Percentiles rank a stretch among this genome's conserved stretches.
phyloP scores from a whole-genome alignment of 2,329 filamentous ascomycete species.

The Stagonosporopsis rhizophila region DNA sequence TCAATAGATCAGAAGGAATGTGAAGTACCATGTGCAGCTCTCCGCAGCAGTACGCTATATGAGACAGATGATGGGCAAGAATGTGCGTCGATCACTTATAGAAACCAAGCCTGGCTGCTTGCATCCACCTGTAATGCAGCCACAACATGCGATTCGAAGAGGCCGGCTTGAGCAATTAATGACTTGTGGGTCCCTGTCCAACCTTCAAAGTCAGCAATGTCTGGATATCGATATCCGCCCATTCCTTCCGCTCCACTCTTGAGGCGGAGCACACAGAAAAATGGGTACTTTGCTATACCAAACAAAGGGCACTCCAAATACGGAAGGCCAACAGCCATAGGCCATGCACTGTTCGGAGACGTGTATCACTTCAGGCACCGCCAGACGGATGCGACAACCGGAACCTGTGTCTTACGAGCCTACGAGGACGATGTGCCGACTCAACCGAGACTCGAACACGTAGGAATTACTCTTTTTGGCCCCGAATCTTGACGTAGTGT shows the following conservation, averaged over 20 bases:
- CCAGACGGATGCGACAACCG: not conserved
- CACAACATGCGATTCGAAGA: not conserved
- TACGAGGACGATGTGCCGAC: not conserved
- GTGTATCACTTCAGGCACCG: not conserved
- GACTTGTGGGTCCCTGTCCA: constrained; percentile 6
- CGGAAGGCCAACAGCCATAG: constrained; percentile 9
- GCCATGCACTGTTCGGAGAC: not conserved
- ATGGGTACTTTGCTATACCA: constrained; percentile 2
- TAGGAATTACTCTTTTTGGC: not conserved
- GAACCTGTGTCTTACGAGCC: not conserved
- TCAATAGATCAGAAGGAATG: not conserved
- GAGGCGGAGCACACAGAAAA: constrained; percentile 6
- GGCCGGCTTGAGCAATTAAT: not conserved
- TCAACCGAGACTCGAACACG: not conserved
- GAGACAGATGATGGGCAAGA: not conserved
- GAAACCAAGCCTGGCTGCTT: not conserved
- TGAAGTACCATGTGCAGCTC: not conserved
- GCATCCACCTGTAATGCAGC: not conserved
- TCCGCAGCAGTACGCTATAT: not conserved
- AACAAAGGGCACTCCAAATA: not conserved
- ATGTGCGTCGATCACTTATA: not conserved
- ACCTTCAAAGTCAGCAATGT: not conserved
- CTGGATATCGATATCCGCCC: constrained; percentile 5
- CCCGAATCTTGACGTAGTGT: not conserved
- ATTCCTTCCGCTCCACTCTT: constrained; percentile 8